Conservation (phyloP, 305 asterid genomes). For the Striga hermonthica region DNA sequence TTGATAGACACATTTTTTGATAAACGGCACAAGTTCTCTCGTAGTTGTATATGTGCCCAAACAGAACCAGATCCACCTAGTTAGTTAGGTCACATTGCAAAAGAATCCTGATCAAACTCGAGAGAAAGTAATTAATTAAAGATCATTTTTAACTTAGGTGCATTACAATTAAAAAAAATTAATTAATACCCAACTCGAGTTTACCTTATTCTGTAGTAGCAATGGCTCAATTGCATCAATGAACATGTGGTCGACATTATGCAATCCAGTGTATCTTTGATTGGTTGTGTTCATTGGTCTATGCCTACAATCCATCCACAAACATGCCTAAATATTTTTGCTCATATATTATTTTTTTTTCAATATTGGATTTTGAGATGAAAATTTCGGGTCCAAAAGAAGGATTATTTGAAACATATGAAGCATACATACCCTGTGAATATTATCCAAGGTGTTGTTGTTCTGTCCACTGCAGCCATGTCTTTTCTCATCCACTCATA, state of each 20-base stretch:
- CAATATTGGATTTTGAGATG: background rate
- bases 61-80: conserved; percentile 72
- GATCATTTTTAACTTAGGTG: background rate
- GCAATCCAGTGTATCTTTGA: conserved; percentile 26
- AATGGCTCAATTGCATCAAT: conserved; percentile 73
- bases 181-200: background rate
- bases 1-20: conserved; percentile 49
- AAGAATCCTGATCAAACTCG: background rate
- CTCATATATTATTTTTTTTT: too few relatives aligned
- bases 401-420: background rate
- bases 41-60: conserved; percentile 89
- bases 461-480: conserved; percentile 64
- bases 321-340: background rate
- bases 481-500: conserved; percentile 74
- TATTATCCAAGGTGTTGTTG: conserved; percentile 77
- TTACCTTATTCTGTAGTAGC: conserved; percentile 55
- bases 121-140: background rate
- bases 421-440: conserved; percentile 57
- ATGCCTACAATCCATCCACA: conserved; percentile 46
- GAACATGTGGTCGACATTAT: conserved; percentile 47
- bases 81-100: background rate
- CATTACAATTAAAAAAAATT: background rate
- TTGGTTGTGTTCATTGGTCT: conserved; percentile 75
- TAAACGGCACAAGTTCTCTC: conserved; percentile 82
- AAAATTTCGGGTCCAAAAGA: background rate